phyloP scores from a whole-genome alignment of 768 basidiomycete genomes.

The Trametes villosa region DNA sequence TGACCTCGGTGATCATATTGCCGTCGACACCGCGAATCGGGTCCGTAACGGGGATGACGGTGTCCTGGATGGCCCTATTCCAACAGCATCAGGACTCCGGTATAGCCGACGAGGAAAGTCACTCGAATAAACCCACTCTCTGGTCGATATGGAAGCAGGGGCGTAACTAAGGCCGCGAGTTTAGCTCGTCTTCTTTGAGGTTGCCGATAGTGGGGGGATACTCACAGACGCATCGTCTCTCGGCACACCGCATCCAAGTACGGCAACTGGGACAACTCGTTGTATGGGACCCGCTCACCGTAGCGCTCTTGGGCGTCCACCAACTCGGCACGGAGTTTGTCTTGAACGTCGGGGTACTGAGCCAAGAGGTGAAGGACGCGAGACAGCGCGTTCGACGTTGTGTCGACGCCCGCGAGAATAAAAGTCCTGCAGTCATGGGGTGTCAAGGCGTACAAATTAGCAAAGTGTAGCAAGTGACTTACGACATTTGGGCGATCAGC shows the following conservation, averaged over 20 bases:
- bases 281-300: slow-evolving; percentile 37
- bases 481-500: slow-evolving; percentile 24
- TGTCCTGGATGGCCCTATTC: slow-evolving; percentile 40
- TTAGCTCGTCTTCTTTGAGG: neutral
- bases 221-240: slow-evolving; percentile 54
- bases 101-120: neutral
- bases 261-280: slow-evolving; percentile 40
- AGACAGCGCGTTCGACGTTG: slow-evolving; percentile 27
- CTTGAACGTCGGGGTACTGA: slow-evolving; percentile 37
- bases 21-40: slow-evolving; percentile 45
- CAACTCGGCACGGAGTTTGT: slow-evolving; percentile 27
- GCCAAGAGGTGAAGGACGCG: slow-evolving; percentile 26
- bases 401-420: slow-evolving; percentile 28
- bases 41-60: slow-evolving; percentile 43
- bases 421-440: slow-evolving; percentile 18
- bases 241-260: slow-evolving; percentile 68
- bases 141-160: neutral
- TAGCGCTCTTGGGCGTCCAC: slow-evolving; percentile 5
- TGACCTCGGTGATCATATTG: slow-evolving; percentile 39
- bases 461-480: neutral
- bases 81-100: neutral
- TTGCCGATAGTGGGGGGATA: slow-evolving; percentile 28
- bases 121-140: neutral
- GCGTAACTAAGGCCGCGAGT: slow-evolving; percentile 23
- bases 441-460: neutral